Evolutionary conservation across 108 stramenopile genomes (phyloP).

Genomic region (Fragilaria radians): DNA sequence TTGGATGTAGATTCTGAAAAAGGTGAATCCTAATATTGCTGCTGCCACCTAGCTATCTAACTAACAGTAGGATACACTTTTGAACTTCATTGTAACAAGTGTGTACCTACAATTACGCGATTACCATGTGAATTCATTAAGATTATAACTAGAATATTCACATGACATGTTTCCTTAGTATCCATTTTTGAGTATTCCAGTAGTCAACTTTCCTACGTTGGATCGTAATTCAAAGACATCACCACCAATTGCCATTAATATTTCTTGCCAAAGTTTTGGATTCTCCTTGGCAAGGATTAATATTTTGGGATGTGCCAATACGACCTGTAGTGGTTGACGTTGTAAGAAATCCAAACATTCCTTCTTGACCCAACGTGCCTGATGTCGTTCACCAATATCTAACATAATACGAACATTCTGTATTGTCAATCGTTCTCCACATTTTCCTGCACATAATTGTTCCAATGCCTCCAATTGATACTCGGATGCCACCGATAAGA

Average conservation of each 20-base stretch:
- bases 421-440: neutral
- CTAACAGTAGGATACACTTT: too few species aligned
- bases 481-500: neutral
- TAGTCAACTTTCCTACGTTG: too few species aligned
- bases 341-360: neutral
- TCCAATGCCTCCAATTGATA: neutral
- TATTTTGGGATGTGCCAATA: neutral
- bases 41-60: neutral
- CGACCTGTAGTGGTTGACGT: neutral
- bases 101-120: too few species aligned
- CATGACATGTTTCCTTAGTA: too few species aligned
- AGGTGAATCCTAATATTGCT: too few species aligned
- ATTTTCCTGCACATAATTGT: neutral
- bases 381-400: neutral
- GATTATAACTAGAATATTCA: too few species aligned
- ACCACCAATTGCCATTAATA: neutral
- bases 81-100: too few species aligned
- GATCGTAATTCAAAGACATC: too few species aligned
- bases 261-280: constrained; percentile 1
- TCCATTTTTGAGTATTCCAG: too few species aligned
- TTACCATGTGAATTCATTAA: too few species aligned
- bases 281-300: neutral
- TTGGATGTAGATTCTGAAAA: neutral
- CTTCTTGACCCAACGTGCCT: neutral
- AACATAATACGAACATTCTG: neutral